Base-by-base conservation (phyloP, 139 green algal genomes). In the Nannochloris sp. region DNA sequence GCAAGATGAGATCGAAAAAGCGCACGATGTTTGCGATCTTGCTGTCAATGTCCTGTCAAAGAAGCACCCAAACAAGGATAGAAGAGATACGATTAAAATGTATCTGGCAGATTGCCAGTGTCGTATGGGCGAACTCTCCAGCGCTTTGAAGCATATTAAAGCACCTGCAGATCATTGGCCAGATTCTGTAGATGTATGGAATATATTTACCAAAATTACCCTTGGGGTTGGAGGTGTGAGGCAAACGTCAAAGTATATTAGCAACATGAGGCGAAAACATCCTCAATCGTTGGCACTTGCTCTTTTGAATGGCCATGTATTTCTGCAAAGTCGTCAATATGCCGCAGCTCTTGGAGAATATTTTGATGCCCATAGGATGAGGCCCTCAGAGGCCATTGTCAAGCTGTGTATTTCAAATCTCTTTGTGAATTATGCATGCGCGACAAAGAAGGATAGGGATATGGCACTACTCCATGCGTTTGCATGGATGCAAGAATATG, bases 401-500 rank as follows among this genome's bases (percentile, higher is more conserved):
- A 68, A 87, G 65, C 69, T 91, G 51, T 81, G 77, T 70, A 75
- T 90, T 26, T 73, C 65, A 2, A 59, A 69, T 8, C 59, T 65
- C 13, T 75, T 82, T 43, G 26, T 82, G 17, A 68, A 73, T 45
- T 61, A 69, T 20, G 77, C 81, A 4, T 69, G 77, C 56, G 68
- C 63, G 9, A 59, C 48, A 49, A 69, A 69, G 17, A 29, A 63
- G 2, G 78, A 92, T 70, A 63, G 81, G 25, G 68, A 89, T 68
- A 49, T 49, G 2, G 71, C 75, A 3, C 70, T 91, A 13, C 67
- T 95, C 29, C 68, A 83, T 55, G 83, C 73, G 9, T 93, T 94
- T 72, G 83, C 89, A 3, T 85, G 92, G 63, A 60, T 95, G 53
- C 76, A 91, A 70, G 56, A 76, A 58, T 73, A 73, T 61, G 37